A percentile compares a stretch with the other conserved stretches of the same genome.
Evolutionary conservation across 495 filamentous ascomycete species (phyloP).

Genomic region (Chaetomium fimeti): DNA sequence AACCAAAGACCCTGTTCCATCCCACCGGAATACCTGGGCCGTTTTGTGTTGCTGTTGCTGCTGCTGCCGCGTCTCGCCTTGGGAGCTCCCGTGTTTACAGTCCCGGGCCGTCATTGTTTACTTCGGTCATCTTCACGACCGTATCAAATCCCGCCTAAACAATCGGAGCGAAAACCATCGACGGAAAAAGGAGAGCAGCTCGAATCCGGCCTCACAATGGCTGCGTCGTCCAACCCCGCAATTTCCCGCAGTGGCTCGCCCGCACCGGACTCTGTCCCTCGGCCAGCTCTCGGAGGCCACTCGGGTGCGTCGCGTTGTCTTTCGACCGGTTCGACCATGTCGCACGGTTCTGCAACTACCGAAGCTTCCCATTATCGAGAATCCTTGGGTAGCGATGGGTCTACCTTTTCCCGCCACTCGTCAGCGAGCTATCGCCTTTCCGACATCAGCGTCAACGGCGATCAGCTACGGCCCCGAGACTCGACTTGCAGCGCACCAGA

Average conservation of each 20-base stretch:
- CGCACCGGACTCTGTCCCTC: conserved; percentile 65
- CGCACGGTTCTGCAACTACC: conserved; percentile 48
- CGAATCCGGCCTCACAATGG: conserved; percentile 33
- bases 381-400: conserved; percentile 48
- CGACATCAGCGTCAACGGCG: conserved; percentile 41
- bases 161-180: neutral
- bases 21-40: neutral
- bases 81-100: neutral
- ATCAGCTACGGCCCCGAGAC: conserved; percentile 47
- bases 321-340: conserved; percentile 72
- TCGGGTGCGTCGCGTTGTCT: conserved; percentile 68
- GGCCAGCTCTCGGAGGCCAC: conserved; percentile 61
- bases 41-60: neutral
- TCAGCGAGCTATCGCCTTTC: conserved; percentile 46
- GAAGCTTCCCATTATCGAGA: conserved; percentile 58
- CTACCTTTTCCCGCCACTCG: conserved; percentile 54
- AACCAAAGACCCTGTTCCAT: neutral
- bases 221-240: conserved; percentile 37
- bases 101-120: conserved; percentile 14
- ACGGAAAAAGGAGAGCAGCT: neutral
- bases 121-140: conserved; percentile 3
- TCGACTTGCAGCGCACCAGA: conserved; percentile 42
- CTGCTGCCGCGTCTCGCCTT: neutral
- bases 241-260: conserved; percentile 52
- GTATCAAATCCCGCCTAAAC: neutral